A percentile compares a stretch with the other conserved stretches of the same genome.
Conservation (phyloP, 352 stramenopile species). For the Phytophthora idaei region DNA sequence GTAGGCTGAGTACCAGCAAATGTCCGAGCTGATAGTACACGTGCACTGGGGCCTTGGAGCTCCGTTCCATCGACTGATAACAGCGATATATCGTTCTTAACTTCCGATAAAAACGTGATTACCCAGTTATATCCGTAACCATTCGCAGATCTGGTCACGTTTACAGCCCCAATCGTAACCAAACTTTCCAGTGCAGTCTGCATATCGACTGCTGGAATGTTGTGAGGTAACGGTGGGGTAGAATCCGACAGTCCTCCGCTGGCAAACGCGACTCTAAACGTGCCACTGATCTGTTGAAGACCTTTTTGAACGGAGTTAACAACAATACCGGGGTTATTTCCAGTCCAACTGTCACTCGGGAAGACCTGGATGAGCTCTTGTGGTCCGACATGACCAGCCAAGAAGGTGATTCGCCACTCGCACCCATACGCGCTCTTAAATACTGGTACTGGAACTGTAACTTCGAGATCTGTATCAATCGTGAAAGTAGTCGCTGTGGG, state of each 20-base stretch:
- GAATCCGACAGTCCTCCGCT: slow-evolving; percentile 75
- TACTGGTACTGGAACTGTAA: slow-evolving; percentile 53
- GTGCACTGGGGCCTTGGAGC: slow-evolving; percentile 91
- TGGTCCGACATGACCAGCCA: slow-evolving; percentile 75
- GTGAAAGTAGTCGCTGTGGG: slow-evolving; percentile 19
- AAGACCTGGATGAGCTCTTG: slow-evolving; percentile 87
- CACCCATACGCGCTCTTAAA: slow-evolving; percentile 74
- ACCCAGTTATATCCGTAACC: slow-evolving; percentile 96
- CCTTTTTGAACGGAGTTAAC: slow-evolving; percentile 83
- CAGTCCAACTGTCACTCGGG: slow-evolving; percentile 92
- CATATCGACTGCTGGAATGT: slow-evolving; percentile 85
- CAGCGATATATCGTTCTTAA: slow-evolving; percentile 78
- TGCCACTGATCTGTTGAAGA: slow-evolving; percentile 92
- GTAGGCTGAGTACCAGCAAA: slow-evolving; percentile 70
- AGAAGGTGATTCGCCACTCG: slow-evolving; percentile 82
- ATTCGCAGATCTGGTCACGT: slow-evolving; percentile 87
- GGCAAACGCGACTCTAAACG: slow-evolving; percentile 82
- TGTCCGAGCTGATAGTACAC: slow-evolving; percentile 76
- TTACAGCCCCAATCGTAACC: slow-evolving; percentile 87
- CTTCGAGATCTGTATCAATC: slow-evolving; percentile 24
- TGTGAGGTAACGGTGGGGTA: slow-evolving; percentile 86
- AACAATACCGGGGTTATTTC: slow-evolving; percentile 92
- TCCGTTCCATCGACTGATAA: slow-evolving; percentile 91
- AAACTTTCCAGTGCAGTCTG: slow-evolving; percentile 91
- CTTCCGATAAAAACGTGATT: slow-evolving; percentile 92